Evolutionary conservation across 352 stramenopile genomes (phyloP).

Genomic region (Pythium scleroteichum): DNA sequence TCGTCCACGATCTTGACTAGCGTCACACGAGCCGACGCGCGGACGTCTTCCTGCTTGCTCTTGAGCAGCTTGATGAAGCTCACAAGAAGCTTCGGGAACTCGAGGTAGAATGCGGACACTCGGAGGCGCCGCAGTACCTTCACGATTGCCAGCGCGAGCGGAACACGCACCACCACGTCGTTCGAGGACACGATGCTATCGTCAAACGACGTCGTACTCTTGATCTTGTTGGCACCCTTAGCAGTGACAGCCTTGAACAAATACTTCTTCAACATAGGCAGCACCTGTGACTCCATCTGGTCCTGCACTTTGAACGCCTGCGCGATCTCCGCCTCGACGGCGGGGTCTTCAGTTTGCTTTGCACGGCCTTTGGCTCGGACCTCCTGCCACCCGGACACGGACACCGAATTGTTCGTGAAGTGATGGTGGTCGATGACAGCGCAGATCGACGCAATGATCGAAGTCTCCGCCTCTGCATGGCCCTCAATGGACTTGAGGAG

Average conservation of each 20-base stretch:
- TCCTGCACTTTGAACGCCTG: slow-evolving; percentile 70
- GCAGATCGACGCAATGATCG: slow-evolving; percentile 92
- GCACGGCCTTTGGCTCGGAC: slow-evolving; percentile 15
- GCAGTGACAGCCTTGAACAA: slow-evolving; percentile 86
- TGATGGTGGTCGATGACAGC: slow-evolving; percentile 96
- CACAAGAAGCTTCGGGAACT: slow-evolving; percentile 95
- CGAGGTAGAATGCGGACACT: slow-evolving; percentile 85
- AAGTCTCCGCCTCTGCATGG: slow-evolving; percentile 91
- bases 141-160: slow-evolving; percentile 94
- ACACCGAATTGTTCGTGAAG: slow-evolving; percentile 66
- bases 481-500: slow-evolving; percentile 92
- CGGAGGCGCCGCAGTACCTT: slow-evolving; percentile 96
- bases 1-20: slow-evolving; percentile 94
- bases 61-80: slow-evolving; percentile 86
- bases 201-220: slow-evolving; percentile 42
- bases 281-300: slow-evolving; percentile 74
- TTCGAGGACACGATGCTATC: slow-evolving; percentile 51
- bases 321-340: slow-evolving; percentile 24
- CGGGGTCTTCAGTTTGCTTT: slow-evolving; percentile 14
- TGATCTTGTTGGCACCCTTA: slow-evolving; percentile 55
- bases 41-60: slow-evolving; percentile 92
- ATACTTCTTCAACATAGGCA: slow-evolving; percentile 86
- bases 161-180: slow-evolving; percentile 83
- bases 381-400: slow-evolving; percentile 22
- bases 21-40: slow-evolving; percentile 90